Conservation (phyloP, 2,329 filamentous ascomycete species). For the Monilinia aucupariae region DNA sequence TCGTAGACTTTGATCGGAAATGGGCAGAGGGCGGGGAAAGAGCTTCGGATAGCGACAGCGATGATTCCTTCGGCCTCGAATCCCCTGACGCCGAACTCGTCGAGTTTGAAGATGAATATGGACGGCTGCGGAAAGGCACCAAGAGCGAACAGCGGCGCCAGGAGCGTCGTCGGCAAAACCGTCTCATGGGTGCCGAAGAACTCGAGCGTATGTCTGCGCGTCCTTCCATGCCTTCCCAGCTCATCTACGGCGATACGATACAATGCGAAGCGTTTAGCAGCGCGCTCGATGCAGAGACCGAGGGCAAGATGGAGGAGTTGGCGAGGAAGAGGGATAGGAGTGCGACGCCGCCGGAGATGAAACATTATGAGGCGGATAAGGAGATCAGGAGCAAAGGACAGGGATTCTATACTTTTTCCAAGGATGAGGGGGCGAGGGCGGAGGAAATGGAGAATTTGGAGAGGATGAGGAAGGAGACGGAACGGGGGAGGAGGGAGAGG, state of each 20-base stretch:
- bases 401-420: conserved; percentile 86
- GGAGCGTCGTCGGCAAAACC: conserved; percentile 50
- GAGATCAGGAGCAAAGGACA: conserved; percentile 86
- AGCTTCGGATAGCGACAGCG: neutral
- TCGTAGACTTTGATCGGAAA: conserved; percentile 94
- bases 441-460: conserved; percentile 70
- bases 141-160: conserved; percentile 60
- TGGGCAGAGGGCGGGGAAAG: conserved; percentile 66
- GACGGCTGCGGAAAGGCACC: conserved; percentile 70
- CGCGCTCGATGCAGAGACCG: conserved; percentile 53
- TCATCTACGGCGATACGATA: conserved; percentile 83
- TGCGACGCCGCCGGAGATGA: conserved; percentile 70
- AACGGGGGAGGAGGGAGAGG: conserved; percentile 45
- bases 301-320: conserved; percentile 69
- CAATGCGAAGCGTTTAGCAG: conserved; percentile 71
- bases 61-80: conserved; percentile 33
- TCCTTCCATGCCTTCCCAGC: conserved; percentile 57
- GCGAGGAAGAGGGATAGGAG: conserved; percentile 73
- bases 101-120: conserved; percentile 89
- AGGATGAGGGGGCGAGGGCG: conserved; percentile 59
- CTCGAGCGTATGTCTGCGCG: conserved; percentile 65
- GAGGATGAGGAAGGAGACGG: conserved; percentile 61
- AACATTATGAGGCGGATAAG: conserved; percentile 78
- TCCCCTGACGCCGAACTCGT: conserved; percentile 54
- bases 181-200: conserved; percentile 52